Base-by-base conservation (phyloP, 208 protist species). In the Leishmania tarentolae region DNA sequence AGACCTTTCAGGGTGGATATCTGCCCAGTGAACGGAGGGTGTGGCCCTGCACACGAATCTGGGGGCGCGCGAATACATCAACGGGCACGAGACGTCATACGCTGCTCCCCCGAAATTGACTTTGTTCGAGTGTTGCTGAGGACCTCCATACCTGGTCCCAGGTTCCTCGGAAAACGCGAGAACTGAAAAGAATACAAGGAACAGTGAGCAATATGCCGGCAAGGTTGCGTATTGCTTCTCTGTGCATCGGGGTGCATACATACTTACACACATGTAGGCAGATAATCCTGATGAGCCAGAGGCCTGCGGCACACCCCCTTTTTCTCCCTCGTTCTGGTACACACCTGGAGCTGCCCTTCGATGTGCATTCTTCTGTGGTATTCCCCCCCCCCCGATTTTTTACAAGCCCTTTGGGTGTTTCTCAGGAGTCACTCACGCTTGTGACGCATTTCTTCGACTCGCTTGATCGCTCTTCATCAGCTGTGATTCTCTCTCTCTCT, bases 31-130 rank as follows among this genome's bases (percentile, higher is more conserved):
- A 21, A 73, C 46, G 7, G 53, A 37, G 13, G 70, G 79, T 63
- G 46, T 47, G 37, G 37, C 68, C 40, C 59, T 76, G 68, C 66
- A 66, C 37, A 74, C 69, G 42, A 19, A 52, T 70, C 61, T 89
- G 8, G 87, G 82, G 9, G 89, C 89, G 9, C 89, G 87, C 35
- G 86, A 92, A 75, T 88, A 85, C 76, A 90, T 90, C 37, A 79
- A 76, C 47, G 81, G 73, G 76, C 88, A 88, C 79, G 59, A 79
- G 19, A 85, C 82, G 82, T 42, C 59, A 2, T 65, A 80, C 44
- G 40, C 46, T n/a, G 31, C 21, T 24, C 65, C 78, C 5, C 86
- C 86, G 0, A 56, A 1, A 75, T 81, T 0, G 72, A 61, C 31
- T 69, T 71, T 15, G 82, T 90, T 9, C 47, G 84, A 56, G 76